Percentiles rank a stretch among this genome's conserved stretches.
Conservation (phyloP, 2,329 filamentous ascomycete genomes). For the Trichoderma cornu-damae region DNA sequence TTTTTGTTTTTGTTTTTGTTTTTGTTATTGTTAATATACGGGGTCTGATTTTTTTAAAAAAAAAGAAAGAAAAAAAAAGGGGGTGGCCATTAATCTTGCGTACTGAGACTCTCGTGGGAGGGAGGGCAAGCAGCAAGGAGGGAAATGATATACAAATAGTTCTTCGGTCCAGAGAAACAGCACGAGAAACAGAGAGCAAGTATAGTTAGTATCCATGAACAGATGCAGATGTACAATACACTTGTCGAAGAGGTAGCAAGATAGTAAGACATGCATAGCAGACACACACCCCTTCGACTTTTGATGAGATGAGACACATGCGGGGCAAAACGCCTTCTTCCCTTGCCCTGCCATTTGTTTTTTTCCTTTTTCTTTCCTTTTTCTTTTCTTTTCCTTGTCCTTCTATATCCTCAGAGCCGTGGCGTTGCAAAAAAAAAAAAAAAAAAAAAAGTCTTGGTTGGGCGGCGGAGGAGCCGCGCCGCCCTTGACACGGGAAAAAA, state of each 20-base stretch:
- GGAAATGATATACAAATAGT: constrained; percentile 10
- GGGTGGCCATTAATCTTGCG: not conserved
- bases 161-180: not conserved
- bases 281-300: not conserved
- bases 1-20: not conserved
- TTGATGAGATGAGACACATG: constrained; percentile 9
- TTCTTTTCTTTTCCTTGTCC: not conserved
- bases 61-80: not conserved
- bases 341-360: not conserved
- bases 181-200: too few species aligned
- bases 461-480: not conserved
- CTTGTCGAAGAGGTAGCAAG: not conserved
- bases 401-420: not conserved
- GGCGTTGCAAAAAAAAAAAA: constrained; percentile 13
- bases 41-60: too few species aligned
- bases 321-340: not conserved
- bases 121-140: not conserved
- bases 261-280: constrained; percentile 10
- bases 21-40: not conserved
- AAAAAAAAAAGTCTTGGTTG: constrained; percentile 15
- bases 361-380: too few species aligned
- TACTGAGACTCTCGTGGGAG: not conserved
- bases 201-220: not conserved
- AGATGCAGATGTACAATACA: not conserved
- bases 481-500: constrained; percentile 20